phyloP scores from a whole-genome alignment of 176 grass and related monocot genomes.

The Lolium rigidum region DNA sequence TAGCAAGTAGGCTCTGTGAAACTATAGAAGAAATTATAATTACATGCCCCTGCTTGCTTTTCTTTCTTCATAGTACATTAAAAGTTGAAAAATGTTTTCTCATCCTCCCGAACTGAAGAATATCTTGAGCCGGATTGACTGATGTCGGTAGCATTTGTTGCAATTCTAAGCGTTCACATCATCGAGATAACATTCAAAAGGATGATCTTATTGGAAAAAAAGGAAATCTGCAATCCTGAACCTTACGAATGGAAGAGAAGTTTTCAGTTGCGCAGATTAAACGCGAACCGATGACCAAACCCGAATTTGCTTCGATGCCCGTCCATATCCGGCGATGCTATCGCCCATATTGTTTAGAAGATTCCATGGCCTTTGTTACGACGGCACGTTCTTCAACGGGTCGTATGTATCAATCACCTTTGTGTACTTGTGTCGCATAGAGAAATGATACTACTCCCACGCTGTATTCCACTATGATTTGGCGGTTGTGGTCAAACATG shows the following conservation, averaged over 20 bases:
- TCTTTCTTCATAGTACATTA: neutral
- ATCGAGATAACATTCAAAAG: neutral
- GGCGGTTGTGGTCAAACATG: neutral
- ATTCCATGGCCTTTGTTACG: neutral
- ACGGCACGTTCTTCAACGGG: neutral
- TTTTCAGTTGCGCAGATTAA: neutral
- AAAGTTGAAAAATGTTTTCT: neutral
- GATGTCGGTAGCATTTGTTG: neutral
- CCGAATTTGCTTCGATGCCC: conserved; percentile 26
- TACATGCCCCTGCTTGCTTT: neutral
- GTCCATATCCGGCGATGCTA: neutral
- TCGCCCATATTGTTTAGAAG: neutral
- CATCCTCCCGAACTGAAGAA: neutral
- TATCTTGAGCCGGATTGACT: neutral
- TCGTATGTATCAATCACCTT: neutral
- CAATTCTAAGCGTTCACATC: neutral
- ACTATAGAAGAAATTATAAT: neutral
- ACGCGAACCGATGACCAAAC: conserved; percentile 4
- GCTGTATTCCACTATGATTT: neutral
- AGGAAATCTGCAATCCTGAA: neutral
- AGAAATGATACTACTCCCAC: neutral
- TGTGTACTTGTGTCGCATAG: neutral
- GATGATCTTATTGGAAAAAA: neutral
- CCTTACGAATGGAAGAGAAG: neutral
- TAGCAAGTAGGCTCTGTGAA: neutral